Evolutionary conservation across 2,329 filamentous ascomycete species (phyloP), one percentile per base, ranked within the genome.

Genomic region (Fusarium scirpi): DNA sequence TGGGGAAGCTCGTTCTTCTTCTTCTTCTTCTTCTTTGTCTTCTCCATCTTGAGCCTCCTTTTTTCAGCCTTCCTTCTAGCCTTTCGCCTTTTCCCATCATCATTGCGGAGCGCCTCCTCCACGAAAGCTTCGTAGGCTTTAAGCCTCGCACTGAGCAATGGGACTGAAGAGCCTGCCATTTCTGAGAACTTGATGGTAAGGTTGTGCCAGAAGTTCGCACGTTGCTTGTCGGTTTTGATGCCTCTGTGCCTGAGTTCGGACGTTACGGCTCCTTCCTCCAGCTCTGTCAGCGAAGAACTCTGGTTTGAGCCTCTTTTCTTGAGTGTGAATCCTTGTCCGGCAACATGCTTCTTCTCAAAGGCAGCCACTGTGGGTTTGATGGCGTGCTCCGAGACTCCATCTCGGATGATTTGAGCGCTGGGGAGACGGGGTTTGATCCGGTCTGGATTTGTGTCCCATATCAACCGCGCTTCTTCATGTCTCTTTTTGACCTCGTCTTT

Each of bases 191-290:
- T 65, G 65, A 72, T 74, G 7, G 54, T 72, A 24, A 76, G 60
- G 29, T 75, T 72, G 61, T 74, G 73, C 73, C 73, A 75, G 48
- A 76, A 74, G 48, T 70, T 74, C 41, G 40, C 55, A 51, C 67
- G 67, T 43, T 73, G 72, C 11, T 5, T 54, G 24, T 58, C 63
- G 13, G 58, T 60, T 40, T 61, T 64, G 57, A 72, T 61, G 11
- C 65, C 69, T 12, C 63, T 70, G 34, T 58, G 49, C 15, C 47
- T n/a, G 15, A 74, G 52, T 45, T 76, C 70, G 13, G 62, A 54
- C 40, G 61, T 58, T 18, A 71, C 45, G 22, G 65, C 70, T 16
- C 44, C 40, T 22, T 58, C 59, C 20, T 27, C 27, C 8, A 58
- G 62, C 34, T 71, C 56, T 8, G 32, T 58, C 16, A 52, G 25